Evolutionary conservation across 768 basidiomycete genomes (phyloP), one percentile per base, ranked within the genome.

Genomic region (Phaeotremella fagi): DNA sequence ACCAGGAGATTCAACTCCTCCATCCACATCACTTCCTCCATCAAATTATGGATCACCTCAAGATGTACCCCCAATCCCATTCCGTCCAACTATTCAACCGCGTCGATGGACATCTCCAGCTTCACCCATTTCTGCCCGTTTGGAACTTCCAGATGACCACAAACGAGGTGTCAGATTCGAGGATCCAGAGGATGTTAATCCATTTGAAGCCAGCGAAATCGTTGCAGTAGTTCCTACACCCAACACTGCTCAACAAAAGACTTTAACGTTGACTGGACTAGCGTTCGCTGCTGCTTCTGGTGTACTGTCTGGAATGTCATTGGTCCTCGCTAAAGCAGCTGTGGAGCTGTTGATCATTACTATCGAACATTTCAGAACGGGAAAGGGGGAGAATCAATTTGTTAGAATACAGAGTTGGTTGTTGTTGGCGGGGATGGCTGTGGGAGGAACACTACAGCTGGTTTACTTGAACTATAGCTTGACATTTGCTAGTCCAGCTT

Each of bases 291-390:
- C 88, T 12, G 82, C 85, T 47, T 90, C 87, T 3, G 91, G 91
- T 0, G 90, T 88, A 20, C 78, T 94, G 24, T 88, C 86, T 3
- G 91, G 91, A 22, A 87, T 97, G 83, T 94, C 89, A 69, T 77
- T 97, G 23, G 79, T 97, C 15, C 88, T 94, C 59, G 91, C 91
- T 15, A 97, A 97, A 77, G 88, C 88, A 55, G 90, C 88, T 2
- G 87, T 91, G 11, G 90, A 94, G 74, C 78, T 97, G 7, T 78
- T 94, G 6, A 76, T 97, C 52, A 76, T 91, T 28, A 90, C 89
- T 0, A 58, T 90, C 23, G 75, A 79, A 3, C 57, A 70, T 48
- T 66, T 69, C 48, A 49, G 68, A 12, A 66, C 66, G 2, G 70
- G 69, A 5, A 59, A 64, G 37, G 68, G 65, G 12, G 49, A 61